Evolutionary conservation across 805 yeast species (phyloP).

Genomic region (Saccharomyces paradoxus): DNA sequence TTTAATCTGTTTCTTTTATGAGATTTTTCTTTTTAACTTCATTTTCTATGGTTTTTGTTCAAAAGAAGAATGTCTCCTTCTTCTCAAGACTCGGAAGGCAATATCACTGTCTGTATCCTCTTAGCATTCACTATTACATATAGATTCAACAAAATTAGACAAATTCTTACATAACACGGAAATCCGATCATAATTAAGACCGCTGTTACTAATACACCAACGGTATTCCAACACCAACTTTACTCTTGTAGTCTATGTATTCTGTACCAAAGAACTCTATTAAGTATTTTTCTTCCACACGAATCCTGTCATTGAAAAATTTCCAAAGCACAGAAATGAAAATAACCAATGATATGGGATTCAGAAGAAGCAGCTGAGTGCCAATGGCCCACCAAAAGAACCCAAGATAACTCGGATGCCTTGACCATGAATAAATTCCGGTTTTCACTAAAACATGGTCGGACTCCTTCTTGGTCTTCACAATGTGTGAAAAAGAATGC

Average conservation of each 20-base stretch:
- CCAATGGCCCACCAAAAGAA: slow-evolving; percentile 93
- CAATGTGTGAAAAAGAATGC: slow-evolving; percentile 73
- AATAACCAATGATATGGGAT: slow-evolving; percentile 48
- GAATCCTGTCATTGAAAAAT: slow-evolving; percentile 64
- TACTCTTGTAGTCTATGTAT: slow-evolving; percentile 45
- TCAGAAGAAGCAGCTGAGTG: slow-evolving; percentile 61
- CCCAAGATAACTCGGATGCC: slow-evolving; percentile 92
- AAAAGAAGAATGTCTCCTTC: background rate
- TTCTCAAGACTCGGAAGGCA: background rate
- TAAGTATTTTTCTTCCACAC: slow-evolving; percentile 60
- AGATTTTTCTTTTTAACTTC: background rate
- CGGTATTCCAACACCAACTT: slow-evolving; percentile 57
- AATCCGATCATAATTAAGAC: background rate
- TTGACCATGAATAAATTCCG: slow-evolving; percentile 57
- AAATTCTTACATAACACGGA: background rate
- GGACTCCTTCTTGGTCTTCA: slow-evolving; percentile 43
- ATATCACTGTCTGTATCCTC: background rate
- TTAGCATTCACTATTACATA: background rate
- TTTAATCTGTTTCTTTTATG: background rate
- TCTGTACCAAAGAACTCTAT: slow-evolving; percentile 62
- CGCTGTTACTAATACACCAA: slow-evolving; percentile 33
- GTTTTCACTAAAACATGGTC: slow-evolving; percentile 62
- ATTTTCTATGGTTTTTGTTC: background rate
- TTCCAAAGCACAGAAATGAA: slow-evolving; percentile 53
- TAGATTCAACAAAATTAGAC: background rate